Evolutionary conservation across 2,329 filamentous ascomycete species (phyloP).

Genomic region (Pseudocercospora vitis): DNA sequence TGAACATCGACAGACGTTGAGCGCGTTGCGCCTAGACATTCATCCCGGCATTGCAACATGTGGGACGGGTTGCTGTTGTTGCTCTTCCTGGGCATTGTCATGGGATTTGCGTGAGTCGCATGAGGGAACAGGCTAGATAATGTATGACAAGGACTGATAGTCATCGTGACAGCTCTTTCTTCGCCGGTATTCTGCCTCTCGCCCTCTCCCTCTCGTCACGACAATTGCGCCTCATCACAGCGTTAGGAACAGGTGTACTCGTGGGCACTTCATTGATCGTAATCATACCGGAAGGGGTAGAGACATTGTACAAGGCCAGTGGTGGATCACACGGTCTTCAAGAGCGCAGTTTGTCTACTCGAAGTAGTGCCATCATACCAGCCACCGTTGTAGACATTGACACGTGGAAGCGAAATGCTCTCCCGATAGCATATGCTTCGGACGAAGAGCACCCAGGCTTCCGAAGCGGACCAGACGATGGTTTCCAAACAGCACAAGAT

Average conservation of each 20-base stretch:
- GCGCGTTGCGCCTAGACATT: not conserved
- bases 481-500: constrained; percentile 23
- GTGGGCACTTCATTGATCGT: constrained; percentile 95
- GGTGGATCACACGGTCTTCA: constrained; percentile 26
- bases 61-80: constrained; percentile 66
- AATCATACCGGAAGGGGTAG: constrained; percentile 94
- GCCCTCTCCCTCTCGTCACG: constrained; percentile 84
- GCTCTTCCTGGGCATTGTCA: constrained; percentile 64
- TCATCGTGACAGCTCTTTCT: constrained; percentile 72
- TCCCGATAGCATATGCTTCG: constrained; percentile 1
- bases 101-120: constrained; percentile 60
- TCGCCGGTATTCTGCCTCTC: constrained; percentile 86
- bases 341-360: constrained; percentile 10
- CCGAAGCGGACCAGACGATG: constrained; percentile 36
- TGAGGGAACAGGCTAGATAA: not conserved
- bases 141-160: constrained; percentile 18
- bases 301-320: constrained; percentile 71
- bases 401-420: not conserved
- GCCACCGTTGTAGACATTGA: constrained; percentile 3
- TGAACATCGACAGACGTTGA: not conserved
- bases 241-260: constrained; percentile 87
- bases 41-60: constrained; percentile 36
- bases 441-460: constrained; percentile 19
- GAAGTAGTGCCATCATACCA: not conserved
- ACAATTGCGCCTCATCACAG: constrained; percentile 84